Base-by-base conservation (phyloP, 2,329 filamentous ascomycete genomes). In the Aspergillus candidus region DNA sequence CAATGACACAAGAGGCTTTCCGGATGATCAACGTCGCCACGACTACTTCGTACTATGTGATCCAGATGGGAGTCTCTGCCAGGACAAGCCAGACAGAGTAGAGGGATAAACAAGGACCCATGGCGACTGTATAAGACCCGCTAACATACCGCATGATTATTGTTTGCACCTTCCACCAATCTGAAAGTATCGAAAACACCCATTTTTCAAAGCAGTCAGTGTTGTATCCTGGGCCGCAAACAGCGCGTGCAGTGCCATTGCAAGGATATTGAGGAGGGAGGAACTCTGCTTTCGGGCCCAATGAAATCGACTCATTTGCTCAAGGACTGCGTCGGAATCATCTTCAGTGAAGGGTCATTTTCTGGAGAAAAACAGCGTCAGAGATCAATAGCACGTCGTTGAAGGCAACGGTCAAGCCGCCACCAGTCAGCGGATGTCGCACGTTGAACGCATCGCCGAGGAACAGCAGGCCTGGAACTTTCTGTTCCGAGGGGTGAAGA, bases 381-480 rank as follows among this genome's bases (percentile, higher is more conserved):
- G 84, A 73, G 15, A 97, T 76, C 2, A 93, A 68, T 7, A 91
- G 77, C 2, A 86, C 89, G 61, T 97, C 91, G 69, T 90, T 93
- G 68, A 97, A 85, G 2, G 88, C 91, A 2, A 97, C 91, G 0
- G 91, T 96, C 91, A 97, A 97, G 56, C 91, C 93, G 53, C 91
- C 91, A 41, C 91, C 91, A 0, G 93, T 97, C 11, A 97, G 77
- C 2, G 91, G 91, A 69, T 97, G 91, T 13, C 91, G 86, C 93
- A 97, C 97, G 72, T 97, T 97, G 77, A 94, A 83, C 11, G 91
- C 90, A 63, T 97, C 91, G 48, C 93, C 91, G 6, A 96, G 77
- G 30, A 97, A 72, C 39, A 94, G 76, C 46, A 95, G 70, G 4
- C 87, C 87, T 1, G 81, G 78, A 7, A 77, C 76, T 35, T 74